Base-by-base conservation (phyloP, 2,329 filamentous ascomycete species). In the Trichoderma simmonsii region DNA sequence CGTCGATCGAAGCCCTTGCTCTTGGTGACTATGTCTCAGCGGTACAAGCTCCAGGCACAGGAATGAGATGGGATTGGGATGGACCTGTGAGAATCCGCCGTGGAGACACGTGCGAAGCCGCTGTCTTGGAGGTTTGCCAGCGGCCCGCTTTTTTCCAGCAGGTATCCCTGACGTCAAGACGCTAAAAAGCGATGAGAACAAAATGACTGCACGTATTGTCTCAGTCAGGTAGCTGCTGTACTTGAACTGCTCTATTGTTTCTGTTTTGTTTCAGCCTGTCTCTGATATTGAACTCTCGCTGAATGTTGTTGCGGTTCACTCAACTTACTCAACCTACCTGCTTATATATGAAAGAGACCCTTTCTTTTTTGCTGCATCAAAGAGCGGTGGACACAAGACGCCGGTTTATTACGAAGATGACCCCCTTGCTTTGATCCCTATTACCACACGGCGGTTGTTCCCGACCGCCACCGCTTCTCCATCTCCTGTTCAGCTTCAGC, bases 51-150 rank as follows among this genome's bases (percentile, higher is more conserved):
- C 56, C 59, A 56, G 65, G 66, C 66, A 69, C 56, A 57, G 66
- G 66, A 69, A 69, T 69, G 66, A 60, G 66, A 30, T 39, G 30
- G 30, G 57, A 72, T 71, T 59, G 54, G 18, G 28, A 56, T 32
- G 28, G 70, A 54, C 70, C 70, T 72, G 63, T 72, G 56, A 68
- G 63, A 67, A 39, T n/a, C 30, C 39, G 56, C 39, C 8, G 24
- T 21, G 9, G 11, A 48, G 30, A 68, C 65, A 72, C 70, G 70
- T 72, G 70, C 70, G 26, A 60, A 30, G 36, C 39, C 51, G 51
- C 26, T 68, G 63, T 68, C 39, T 68, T 60, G n/a, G 57, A 57
- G 32, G 21, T 54, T 36, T 57, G 9, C 3, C 2, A 34, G 11
- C 0, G 64, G 51, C 70, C 65, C 70, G 62, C 70, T 65, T 54